Base-by-base conservation (phyloP, 257 asterid species). In the Craterostigma plantagineum region DNA sequence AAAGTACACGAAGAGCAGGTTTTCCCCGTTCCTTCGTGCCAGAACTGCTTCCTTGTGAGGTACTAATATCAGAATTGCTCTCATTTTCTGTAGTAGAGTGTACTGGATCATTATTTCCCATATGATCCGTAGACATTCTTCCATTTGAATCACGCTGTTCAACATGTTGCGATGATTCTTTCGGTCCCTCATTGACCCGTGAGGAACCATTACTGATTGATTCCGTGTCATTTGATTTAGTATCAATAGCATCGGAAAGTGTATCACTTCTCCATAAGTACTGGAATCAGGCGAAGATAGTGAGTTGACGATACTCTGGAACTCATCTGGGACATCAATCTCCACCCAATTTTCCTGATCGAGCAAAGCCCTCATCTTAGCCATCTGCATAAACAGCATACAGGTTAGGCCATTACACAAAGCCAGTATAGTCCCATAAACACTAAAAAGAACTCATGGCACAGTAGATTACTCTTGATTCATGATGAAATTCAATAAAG, bases 341-440 rank as follows among this genome's bases (percentile, higher is more conserved):
- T 87, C 98, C 34, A 72, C 64, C 98, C 98, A 87, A 49, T 77
- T 87, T 71, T 87, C 98, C 71, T 82, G 98, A 67, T 87, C 98
- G 50, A 87, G 95, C 55, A 87, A 58, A 54, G 95, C 98, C 70
- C 68, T 72, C 82, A 87, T 69, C 73, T 82, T 87, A 48, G 77
- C 48, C 92, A 87, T 76, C 98, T 87, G 72, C 42, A 41, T 38
- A 42, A 46, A 63, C 64, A 60, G 65, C 59, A 38, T 23, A 42
- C 48, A 53, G 42, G 46, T 68, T 42, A 71, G 55, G 48, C 38
- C 30, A 18, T 49, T 46, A 54, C 43, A 51, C 62, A 33, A 43
- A 43, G 4, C 33, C 17, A 58, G 55, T n/a, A 16, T 23, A 6
- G 30, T 6, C 30, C 30, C 6, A 6, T 2, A 23, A 23, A 23